Evolutionary conservation across 495 filamentous ascomycete genomes (phyloP).

Genomic region (Sabuloglossum arenarium): DNA sequence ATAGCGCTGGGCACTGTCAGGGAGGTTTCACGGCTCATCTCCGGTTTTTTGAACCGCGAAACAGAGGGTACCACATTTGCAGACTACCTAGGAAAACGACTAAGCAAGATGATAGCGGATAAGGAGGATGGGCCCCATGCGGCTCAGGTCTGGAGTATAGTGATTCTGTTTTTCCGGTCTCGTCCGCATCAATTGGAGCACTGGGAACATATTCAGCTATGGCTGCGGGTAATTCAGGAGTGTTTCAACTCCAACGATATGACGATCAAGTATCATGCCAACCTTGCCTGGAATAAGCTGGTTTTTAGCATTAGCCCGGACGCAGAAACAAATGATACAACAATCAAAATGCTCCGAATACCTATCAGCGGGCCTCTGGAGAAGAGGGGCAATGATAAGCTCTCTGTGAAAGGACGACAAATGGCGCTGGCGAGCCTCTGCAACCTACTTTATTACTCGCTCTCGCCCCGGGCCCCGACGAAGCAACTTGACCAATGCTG

Average conservation of each 20-base stretch:
- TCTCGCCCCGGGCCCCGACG: slow-evolving; percentile 42
- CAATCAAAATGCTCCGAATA: slow-evolving; percentile 44
- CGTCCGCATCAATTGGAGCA: slow-evolving; percentile 36
- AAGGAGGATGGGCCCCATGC: slow-evolving; percentile 42
- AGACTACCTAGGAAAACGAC: slow-evolving; percentile 40
- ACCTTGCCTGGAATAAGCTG: slow-evolving; percentile 65
- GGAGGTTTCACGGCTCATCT: slow-evolving; percentile 37
- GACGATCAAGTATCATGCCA: slow-evolving; percentile 51
- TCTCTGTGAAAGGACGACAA: slow-evolving; percentile 32
- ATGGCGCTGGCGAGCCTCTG: slow-evolving; percentile 47
- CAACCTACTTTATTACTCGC: slow-evolving; percentile 68
- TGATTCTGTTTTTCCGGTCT: slow-evolving; percentile 52
- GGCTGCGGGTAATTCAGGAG: slow-evolving; percentile 53
- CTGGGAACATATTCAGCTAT: slow-evolving; percentile 53
- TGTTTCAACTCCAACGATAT: slow-evolving; percentile 70
- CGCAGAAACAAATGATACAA: slow-evolving; percentile 32
- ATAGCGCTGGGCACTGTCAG: slow-evolving; percentile 41
- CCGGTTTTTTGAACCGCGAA: slow-evolving; percentile 23
- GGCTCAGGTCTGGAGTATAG: slow-evolving; percentile 75
- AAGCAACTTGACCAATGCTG: slow-evolving; percentile 54
- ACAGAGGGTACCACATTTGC: slow-evolving; percentile 34
- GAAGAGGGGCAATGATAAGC: slow-evolving; percentile 34
- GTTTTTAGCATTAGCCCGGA: slow-evolving; percentile 46
- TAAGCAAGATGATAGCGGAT: slow-evolving; percentile 46
- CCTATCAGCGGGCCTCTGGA: slow-evolving; percentile 51